phyloP scores from a whole-genome alignment of 2,329 filamentous ascomycete species.

The Stagonosporopsis rhizophila region DNA sequence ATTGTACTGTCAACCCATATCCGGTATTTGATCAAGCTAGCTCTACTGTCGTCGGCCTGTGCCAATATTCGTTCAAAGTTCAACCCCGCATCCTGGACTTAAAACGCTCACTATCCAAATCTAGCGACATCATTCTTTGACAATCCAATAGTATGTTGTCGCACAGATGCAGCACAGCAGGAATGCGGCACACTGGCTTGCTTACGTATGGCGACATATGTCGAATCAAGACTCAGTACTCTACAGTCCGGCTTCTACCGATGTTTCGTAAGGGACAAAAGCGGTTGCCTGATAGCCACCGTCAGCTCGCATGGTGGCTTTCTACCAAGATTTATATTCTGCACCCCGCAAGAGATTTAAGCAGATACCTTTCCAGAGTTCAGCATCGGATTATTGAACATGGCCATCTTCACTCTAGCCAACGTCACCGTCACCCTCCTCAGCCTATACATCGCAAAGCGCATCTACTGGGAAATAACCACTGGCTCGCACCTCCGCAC shows the following conservation, averaged over 20 bases:
- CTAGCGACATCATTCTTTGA: no score
- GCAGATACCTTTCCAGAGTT: background rate
- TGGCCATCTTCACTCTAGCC: conserved; percentile 27
- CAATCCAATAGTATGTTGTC: no score
- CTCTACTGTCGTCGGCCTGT: no score
- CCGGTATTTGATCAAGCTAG: no score
- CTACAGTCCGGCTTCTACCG: background rate
- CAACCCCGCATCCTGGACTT: no score
- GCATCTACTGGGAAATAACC: conserved; percentile 39
- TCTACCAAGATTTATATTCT: background rate
- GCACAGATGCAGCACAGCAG: no score
- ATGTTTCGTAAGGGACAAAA: background rate
- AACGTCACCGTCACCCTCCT: conserved; percentile 20
- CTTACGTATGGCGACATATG: no score
- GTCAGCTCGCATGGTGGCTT: background rate
- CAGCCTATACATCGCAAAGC: conserved; percentile 18
- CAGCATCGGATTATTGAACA: background rate
- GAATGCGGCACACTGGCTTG: no score
- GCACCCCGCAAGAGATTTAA: background rate
- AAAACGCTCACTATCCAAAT: no score
- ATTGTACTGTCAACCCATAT: no score
- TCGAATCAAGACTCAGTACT: background rate
- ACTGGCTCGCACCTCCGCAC: conserved; percentile 40
- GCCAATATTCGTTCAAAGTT: no score
- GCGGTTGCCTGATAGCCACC: conserved; percentile 8